Percentiles rank a stretch among this genome's conserved stretches.
Conservation (phyloP, 2,329 filamentous ascomycete species). For the Sordariomycetes sp. region DNA sequence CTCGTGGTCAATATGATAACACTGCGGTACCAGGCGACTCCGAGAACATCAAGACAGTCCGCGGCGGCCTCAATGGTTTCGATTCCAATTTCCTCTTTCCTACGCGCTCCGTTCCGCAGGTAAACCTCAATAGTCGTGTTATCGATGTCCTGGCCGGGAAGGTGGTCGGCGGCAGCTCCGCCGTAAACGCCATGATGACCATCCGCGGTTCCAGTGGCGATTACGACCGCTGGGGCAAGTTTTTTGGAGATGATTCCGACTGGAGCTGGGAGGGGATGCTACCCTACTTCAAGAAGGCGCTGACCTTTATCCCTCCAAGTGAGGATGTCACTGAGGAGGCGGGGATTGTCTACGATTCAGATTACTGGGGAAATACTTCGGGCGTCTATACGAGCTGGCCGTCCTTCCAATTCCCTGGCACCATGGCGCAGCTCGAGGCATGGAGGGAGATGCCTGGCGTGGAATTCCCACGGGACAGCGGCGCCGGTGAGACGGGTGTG, state of each 20-base stretch:
- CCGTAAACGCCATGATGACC: constrained; percentile 21
- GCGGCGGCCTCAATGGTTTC: constrained; percentile 5
- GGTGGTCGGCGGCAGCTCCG: constrained; percentile 21
- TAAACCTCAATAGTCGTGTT: constrained; percentile 7
- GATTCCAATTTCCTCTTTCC: constrained; percentile 4
- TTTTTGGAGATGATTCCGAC: constrained; percentile 15
- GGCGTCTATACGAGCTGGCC: constrained; percentile 23
- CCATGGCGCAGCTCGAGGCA: constrained; percentile 17
- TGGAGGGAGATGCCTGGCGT: constrained; percentile 23
- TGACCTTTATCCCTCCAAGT: constrained; percentile 13
- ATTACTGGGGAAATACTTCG: constrained; percentile 22
- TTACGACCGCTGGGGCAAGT: constrained; percentile 14
- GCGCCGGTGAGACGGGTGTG: constrained; percentile 22
- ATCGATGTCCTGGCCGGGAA: constrained; percentile 5
- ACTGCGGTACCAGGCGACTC: constrained; percentile 1
- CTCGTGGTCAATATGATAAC: neutral
- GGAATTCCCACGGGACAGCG: constrained; percentile 22
- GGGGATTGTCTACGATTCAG: constrained; percentile 16
- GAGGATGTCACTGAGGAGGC: constrained; percentile 8
- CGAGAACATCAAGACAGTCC: constrained; percentile 2
- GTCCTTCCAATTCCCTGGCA: constrained; percentile 21
- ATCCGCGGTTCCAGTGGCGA: constrained; percentile 18
- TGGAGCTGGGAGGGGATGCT: constrained; percentile 13
- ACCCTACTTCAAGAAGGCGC: constrained; percentile 13
- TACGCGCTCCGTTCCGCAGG: constrained; percentile 8